Conservation (phyloP, 495 filamentous ascomycete genomes). For the Bombardia bombarda region DNA sequence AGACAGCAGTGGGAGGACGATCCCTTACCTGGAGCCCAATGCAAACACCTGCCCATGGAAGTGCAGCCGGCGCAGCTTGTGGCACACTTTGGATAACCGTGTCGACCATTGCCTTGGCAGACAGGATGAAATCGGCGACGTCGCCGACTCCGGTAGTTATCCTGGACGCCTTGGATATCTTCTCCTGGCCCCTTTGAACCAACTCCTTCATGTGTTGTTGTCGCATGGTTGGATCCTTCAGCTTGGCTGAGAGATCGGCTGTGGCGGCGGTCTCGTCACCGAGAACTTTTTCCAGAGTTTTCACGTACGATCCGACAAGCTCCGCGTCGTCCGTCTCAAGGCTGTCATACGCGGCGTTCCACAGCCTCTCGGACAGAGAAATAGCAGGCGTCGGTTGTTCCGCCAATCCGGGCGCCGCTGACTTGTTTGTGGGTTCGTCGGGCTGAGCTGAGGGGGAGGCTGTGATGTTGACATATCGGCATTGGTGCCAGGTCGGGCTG, state of each 20-base stretch:
- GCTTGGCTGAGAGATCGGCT: slow-evolving; percentile 4
- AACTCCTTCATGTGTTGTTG: slow-evolving; percentile 13
- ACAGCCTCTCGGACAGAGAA: slow-evolving; percentile 12
- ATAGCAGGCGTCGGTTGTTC: slow-evolving; percentile 6
- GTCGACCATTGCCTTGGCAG: slow-evolving; percentile 14
- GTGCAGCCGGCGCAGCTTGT: slow-evolving; percentile 14
- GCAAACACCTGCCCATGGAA: slow-evolving; percentile 18
- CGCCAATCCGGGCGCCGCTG: slow-evolving; percentile 3
- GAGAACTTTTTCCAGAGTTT: slow-evolving; percentile 11
- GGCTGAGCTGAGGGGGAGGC: slow-evolving; percentile 2
- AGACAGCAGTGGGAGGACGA: not conserved
- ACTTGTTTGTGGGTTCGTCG: slow-evolving; percentile 2
- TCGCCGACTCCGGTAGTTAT: slow-evolving; percentile 13
- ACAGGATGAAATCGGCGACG: slow-evolving; percentile 8
- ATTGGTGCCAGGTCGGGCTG: slow-evolving; percentile 2
- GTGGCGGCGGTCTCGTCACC: slow-evolving; percentile 1
- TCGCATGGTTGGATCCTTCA: slow-evolving; percentile 8
- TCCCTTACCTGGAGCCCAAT: slow-evolving; percentile 13
- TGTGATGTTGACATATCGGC: not conserved
- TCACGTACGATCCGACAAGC: slow-evolving; percentile 14
- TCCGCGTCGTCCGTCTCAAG: slow-evolving; percentile 13
- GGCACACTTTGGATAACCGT: slow-evolving; percentile 6
- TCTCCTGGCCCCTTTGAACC: slow-evolving; percentile 12
- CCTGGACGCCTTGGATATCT: slow-evolving; percentile 9
- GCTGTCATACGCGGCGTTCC: slow-evolving; percentile 18